Conservation (phyloP, 1,284 basidiomycete species). For the Cystobasidium sp. region DNA sequence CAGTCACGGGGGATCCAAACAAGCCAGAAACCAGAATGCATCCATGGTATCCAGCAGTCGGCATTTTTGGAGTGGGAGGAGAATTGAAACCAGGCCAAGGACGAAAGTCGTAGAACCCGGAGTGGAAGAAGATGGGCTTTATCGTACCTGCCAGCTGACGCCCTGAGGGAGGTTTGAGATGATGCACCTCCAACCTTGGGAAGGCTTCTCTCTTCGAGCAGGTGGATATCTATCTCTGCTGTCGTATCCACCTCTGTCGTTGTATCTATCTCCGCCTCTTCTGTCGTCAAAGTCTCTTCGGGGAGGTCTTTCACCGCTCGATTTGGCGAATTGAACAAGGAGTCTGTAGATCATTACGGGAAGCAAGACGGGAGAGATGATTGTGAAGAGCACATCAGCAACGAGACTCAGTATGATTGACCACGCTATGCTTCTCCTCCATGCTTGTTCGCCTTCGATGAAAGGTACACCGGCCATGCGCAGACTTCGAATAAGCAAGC, state of each 20-base stretch:
- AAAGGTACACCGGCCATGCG: no score
- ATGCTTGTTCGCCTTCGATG: no score
- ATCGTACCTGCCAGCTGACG: slow-evolving; percentile 92
- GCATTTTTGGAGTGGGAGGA: no score
- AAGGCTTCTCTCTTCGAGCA: slow-evolving; percentile 39
- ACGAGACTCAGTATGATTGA: not conserved
- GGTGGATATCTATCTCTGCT: slow-evolving; percentile 27
- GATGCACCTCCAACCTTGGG: slow-evolving; percentile 71
- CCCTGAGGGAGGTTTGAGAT: slow-evolving; percentile 86
- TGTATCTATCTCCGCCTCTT: slow-evolving; percentile 34
- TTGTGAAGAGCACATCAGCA: not conserved
- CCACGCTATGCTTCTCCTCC: not conserved
- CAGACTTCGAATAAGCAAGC: no score
- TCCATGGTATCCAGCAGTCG: slow-evolving; percentile 7
- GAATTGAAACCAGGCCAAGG: slow-evolving; percentile 26
- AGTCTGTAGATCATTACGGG: slow-evolving; percentile 45
- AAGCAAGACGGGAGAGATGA: not conserved
- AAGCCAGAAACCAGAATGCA: not conserved
- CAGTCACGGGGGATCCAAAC: no score
- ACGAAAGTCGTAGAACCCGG: slow-evolving; percentile 9
- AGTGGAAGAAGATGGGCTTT: slow-evolving; percentile 21
- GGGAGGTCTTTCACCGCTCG: slow-evolving; percentile 45
- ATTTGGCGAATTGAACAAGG: slow-evolving; percentile 53
- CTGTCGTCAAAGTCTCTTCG: slow-evolving; percentile 38
- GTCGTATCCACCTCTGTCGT: slow-evolving; percentile 19